phyloP scores from a whole-genome alignment of 2,329 filamentous ascomycete species.

The Penicillium vulpinum region DNA sequence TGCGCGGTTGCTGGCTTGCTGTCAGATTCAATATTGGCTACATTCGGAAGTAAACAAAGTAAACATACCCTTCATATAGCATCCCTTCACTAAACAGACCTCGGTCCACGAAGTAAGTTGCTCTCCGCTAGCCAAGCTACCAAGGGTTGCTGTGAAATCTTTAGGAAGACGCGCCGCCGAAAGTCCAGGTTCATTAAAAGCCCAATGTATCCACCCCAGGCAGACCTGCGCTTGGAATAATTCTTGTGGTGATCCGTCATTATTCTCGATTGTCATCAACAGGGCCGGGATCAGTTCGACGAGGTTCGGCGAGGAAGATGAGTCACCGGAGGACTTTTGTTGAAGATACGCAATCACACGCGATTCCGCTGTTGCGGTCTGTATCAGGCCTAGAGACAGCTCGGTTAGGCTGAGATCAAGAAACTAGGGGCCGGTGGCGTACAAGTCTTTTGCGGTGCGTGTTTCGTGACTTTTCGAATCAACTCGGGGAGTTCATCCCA shows the following conservation, averaged over 20 bases:
- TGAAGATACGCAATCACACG: constrained; percentile 60
- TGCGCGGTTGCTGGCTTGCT: constrained; percentile 46
- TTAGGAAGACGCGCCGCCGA: constrained; percentile 64
- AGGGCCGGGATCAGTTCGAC: constrained; percentile 43
- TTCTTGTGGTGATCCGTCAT: constrained; percentile 56
- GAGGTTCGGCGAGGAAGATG: constrained; percentile 45
- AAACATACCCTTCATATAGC: constrained; percentile 71
- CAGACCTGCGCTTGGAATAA: constrained; percentile 77
- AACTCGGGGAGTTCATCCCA: constrained; percentile 88
- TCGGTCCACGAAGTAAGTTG: constrained; percentile 71
- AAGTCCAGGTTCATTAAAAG: constrained; percentile 65
- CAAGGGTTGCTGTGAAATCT: constrained; percentile 58
- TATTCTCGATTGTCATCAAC: constrained; percentile 58
- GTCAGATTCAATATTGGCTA: constrained; percentile 12
- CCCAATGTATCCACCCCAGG: constrained; percentile 82
- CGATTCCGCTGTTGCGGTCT: constrained; percentile 69
- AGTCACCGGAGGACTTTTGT: constrained; percentile 31
- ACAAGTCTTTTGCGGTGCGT: constrained; percentile 85
- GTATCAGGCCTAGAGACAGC: constrained; percentile 59
- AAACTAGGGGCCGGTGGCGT: constrained; percentile 33
- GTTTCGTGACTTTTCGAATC: constrained; percentile 89
- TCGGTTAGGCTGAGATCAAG: constrained; percentile 21
- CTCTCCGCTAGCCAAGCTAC: constrained; percentile 53
- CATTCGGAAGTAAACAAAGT: constrained; percentile 1
- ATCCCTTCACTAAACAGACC: constrained; percentile 75